These are phyloP conservation scores for Discostella pseudostelligera DNA, from an alignment of 108 stramenopile species.

Conservation along the genomic window DNA sequence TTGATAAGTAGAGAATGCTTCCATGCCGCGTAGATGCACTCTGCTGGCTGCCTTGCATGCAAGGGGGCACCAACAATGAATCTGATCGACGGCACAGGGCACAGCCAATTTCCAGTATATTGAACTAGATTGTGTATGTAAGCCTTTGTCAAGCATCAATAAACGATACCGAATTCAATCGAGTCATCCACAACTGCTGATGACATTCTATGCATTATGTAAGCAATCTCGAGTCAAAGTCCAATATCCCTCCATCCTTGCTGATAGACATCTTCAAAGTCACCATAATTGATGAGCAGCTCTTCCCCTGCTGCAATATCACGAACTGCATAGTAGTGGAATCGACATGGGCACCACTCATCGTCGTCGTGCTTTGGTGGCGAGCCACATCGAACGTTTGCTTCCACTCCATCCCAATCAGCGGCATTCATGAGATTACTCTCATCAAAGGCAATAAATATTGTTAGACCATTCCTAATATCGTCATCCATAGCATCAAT, in stretches of 20 bases:
- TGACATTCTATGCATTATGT: too few species aligned
- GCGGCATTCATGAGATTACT: conserved; percentile 34
- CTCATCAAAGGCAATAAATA: conserved; percentile 35
- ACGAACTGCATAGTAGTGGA: conserved; percentile 34
- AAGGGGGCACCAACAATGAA: too few species aligned
- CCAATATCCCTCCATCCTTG: conserved; percentile 9
- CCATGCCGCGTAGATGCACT: too few species aligned
- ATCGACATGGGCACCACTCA: conserved; percentile 32
- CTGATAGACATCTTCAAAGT: conserved; percentile 18
- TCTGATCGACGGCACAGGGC: too few species aligned
- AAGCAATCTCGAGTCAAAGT: not conserved
- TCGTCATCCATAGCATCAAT: conserved; percentile 10
- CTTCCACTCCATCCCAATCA: conserved; percentile 30
- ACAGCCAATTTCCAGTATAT: too few species aligned
- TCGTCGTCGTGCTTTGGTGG: conserved; percentile 13
- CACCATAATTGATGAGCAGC: conserved; percentile 29
- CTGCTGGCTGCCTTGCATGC: too few species aligned
- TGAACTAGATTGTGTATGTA: too few species aligned
- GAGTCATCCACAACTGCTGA: too few species aligned
- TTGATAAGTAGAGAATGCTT: too few species aligned
- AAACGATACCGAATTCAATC: too few species aligned
- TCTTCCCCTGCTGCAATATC: conserved; percentile 38
- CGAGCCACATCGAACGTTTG: conserved; percentile 23
- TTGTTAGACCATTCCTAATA: conserved; percentile 36
- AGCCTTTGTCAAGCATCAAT: too few species aligned